phyloP scores from a whole-genome alignment of 768 basidiomycete genomes.

The Coprinopsis sp. region DNA sequence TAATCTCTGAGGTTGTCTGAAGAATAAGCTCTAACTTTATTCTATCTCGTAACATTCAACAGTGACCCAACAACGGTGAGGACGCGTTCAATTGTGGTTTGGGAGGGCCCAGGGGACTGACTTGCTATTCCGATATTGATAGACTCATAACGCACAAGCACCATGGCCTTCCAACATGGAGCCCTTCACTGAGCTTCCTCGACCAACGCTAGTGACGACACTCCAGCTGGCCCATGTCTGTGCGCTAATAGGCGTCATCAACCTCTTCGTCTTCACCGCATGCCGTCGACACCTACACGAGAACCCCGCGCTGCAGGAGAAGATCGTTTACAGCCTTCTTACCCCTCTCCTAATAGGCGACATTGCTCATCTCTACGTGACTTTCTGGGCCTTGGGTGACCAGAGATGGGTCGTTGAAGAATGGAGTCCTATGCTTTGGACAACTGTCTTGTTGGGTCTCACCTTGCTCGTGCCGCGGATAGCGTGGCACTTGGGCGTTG shows the following conservation, averaged over 20 bases:
- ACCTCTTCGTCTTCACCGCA: constrained; percentile 60
- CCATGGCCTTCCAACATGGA: constrained; percentile 54
- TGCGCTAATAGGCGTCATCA: constrained; percentile 66
- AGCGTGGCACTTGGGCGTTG: constrained; percentile 72
- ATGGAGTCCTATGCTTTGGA: constrained; percentile 71
- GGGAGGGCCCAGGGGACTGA: no score
- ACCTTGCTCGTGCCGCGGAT: constrained; percentile 65
- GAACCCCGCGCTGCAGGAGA: constrained; percentile 66
- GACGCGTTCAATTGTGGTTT: neutral
- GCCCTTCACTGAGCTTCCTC: constrained; percentile 49
- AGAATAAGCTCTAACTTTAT: constrained; percentile 3
- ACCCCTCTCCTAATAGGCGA: constrained; percentile 69
- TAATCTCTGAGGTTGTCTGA: neutral
- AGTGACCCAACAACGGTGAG: constrained; percentile 60
- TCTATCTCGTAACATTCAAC: constrained; percentile 13
- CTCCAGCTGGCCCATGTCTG: constrained; percentile 77
- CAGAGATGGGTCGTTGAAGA: constrained; percentile 52
- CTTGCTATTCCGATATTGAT: constrained; percentile 12
- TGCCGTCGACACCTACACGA: constrained; percentile 54
- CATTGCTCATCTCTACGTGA: constrained; percentile 58
- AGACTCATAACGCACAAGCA: constrained; percentile 74
- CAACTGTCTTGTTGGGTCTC: constrained; percentile 58
- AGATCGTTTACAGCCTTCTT: constrained; percentile 58
- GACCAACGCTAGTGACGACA: constrained; percentile 63
- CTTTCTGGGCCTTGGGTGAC: constrained; percentile 75